Percentiles rank a stretch among this genome's conserved stretches.
Conservation (phyloP, 2,329 filamentous ascomycete species). For the Sordariomycetes sp. region DNA sequence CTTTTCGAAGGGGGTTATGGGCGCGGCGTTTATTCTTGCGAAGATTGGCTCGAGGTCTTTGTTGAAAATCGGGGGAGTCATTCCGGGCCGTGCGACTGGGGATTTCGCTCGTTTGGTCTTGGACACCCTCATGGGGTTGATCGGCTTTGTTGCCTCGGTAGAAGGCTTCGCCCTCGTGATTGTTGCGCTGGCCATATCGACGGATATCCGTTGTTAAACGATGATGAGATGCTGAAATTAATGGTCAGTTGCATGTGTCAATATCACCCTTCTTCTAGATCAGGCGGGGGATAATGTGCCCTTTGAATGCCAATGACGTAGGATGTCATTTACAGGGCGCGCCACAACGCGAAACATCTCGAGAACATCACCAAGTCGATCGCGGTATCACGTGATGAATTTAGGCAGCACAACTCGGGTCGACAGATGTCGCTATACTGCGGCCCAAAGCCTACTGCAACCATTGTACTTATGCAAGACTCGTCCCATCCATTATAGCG, state of each 20-base stretch:
- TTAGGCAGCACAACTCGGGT: not conserved
- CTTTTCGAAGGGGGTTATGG: slow-evolving; percentile 38
- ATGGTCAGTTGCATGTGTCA: not conserved
- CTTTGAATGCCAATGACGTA: not conserved
- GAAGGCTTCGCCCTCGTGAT: slow-evolving; percentile 6
- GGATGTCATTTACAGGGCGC: slow-evolving; percentile 3
- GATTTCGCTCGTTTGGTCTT: slow-evolving; percentile 2
- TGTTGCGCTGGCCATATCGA: not conserved
- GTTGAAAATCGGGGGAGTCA: not conserved
- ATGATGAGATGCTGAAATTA: not conserved
- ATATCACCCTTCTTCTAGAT: not conserved
- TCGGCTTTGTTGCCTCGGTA: not conserved
- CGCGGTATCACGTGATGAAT: slow-evolving; percentile 2
- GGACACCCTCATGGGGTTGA: not conserved
- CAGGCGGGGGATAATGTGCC: not conserved
- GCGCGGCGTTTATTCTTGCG: not conserved
- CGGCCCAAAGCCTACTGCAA: not conserved
- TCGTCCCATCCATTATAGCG: not conserved
- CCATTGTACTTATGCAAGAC: not conserved
- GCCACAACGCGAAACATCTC: not conserved
- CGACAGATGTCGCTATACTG: not conserved
- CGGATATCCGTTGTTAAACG: not conserved
- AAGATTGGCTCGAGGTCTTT: not conserved
- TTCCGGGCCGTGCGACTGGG: slow-evolving; percentile 1
- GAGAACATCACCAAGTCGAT: not conserved